Percentiles rank a stretch among this genome's conserved stretches.
phyloP scores from a whole-genome alignment of 495 filamentous ascomycete genomes.

The Tetracladium setigerum region DNA sequence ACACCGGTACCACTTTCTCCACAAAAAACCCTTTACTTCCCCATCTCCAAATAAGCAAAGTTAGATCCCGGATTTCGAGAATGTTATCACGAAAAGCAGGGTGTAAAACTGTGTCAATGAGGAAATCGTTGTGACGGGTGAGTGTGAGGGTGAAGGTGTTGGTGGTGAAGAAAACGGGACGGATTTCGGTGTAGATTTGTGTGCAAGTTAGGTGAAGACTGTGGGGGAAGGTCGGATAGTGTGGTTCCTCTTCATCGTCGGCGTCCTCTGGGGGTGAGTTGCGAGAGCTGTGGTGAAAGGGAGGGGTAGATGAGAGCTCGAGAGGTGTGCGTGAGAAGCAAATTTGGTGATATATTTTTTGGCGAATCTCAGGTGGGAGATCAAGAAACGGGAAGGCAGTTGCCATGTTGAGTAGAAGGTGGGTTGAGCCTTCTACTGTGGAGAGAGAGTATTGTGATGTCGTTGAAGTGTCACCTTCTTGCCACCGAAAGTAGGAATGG shows the following conservation, averaged over 20 bases:
- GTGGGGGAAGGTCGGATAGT: constrained; percentile 2
- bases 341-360: constrained; percentile 16
- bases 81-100: constrained; percentile 8
- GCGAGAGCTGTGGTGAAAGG: not conserved
- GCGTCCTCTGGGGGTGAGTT: too few relatives aligned
- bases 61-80: constrained; percentile 3
- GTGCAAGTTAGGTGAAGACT: constrained; percentile 11
- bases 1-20: constrained; percentile 1
- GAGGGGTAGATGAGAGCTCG: not conserved
- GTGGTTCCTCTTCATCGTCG: not conserved
- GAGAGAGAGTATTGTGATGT: too few relatives aligned
- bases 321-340: not conserved
- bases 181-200: constrained; percentile 20
- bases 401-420: too few relatives aligned
- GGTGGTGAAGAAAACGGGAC: constrained; percentile 13
- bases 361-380: constrained; percentile 18
- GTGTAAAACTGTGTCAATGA: not conserved
- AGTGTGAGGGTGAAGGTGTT: constrained; percentile 15
- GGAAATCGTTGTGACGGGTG: constrained; percentile 10
- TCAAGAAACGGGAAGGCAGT: constrained; percentile 18
- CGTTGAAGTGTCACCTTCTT: too few relatives aligned
- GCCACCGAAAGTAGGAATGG: too few relatives aligned
- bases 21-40: constrained; percentile 18
- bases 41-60: constrained; percentile 10
- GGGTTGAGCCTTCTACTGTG: too few relatives aligned